phyloP scores from a whole-genome alignment of 2,329 filamentous ascomycete genomes.

The Metarhizium sp. region DNA sequence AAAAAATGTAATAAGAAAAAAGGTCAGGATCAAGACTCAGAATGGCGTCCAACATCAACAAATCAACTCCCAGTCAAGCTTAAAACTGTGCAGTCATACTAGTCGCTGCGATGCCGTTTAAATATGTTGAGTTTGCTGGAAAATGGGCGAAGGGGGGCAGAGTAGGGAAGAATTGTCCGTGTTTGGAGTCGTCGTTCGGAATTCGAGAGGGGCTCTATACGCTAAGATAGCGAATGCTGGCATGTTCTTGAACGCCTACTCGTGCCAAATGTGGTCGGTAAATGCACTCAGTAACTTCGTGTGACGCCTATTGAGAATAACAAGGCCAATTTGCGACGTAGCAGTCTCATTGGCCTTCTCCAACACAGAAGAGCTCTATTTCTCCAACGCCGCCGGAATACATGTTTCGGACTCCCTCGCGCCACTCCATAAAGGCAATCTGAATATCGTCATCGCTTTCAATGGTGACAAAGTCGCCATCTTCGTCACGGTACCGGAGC shows the following conservation, averaged over 20 bases:
- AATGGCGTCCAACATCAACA: not conserved
- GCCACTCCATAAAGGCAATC: conserved; percentile 91
- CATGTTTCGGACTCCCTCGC: conserved; percentile 53
- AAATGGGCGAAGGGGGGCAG: not conserved
- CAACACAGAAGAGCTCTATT: conserved; percentile 77
- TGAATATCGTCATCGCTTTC: conserved; percentile 94
- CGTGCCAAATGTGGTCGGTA: not conserved
- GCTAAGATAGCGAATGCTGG: conserved; percentile 22
- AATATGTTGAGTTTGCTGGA: conserved; percentile 15
- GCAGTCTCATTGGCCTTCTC: conserved; percentile 26
- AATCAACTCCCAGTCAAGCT: conserved; percentile 2
- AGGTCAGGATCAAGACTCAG: conserved; percentile 4
- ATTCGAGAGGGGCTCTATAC: conserved; percentile 13
- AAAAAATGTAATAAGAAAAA: conserved; percentile 1
- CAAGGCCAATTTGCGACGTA: not conserved
- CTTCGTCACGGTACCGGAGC: conserved; percentile 83
- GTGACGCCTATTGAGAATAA: not conserved
- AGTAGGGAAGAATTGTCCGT: conserved; percentile 5
- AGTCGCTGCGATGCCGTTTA: conserved; percentile 21
- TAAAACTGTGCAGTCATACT: conserved; percentile 8
- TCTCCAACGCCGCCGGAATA: conserved; percentile 68
- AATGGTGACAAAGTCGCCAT: conserved; percentile 88
- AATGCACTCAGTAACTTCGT: not conserved
- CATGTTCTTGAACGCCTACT: conserved; percentile 4
- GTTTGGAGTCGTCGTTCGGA: not conserved